These are phyloP conservation scores for Vicia faba DNA, from an alignment of 306 rosid species.

Conservation along the genomic window DNA sequence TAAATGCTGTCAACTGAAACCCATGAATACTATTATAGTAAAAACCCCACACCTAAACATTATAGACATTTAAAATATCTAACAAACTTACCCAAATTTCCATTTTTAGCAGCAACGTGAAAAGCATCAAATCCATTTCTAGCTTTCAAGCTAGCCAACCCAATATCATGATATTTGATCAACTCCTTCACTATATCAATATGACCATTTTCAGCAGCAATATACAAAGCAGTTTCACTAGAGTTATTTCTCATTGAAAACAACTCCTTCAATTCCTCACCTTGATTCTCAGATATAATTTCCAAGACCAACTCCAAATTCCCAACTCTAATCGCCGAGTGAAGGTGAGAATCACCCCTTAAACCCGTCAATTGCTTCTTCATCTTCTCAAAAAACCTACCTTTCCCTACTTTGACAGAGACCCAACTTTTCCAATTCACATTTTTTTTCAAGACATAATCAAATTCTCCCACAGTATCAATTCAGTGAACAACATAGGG, in stretches of 20 bases:
- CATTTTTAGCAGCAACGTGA: conserved; percentile 80
- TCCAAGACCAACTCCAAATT: conserved; percentile 53
- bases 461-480: conserved; percentile 30
- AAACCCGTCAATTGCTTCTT: conserved; percentile 60
- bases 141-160: conserved; percentile 62
- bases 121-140: conserved; percentile 75
- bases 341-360: conserved; percentile 60
- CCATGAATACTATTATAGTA: not conserved
- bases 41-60: conserved; percentile 6
- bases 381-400: conserved; percentile 46
- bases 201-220: conserved; percentile 62
- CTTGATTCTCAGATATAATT: conserved; percentile 52
- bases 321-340: conserved; percentile 61
- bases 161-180: conserved; percentile 54
- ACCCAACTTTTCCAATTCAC: conserved; percentile 30
- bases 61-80: conserved; percentile 13
- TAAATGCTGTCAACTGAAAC: not conserved
- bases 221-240: conserved; percentile 67
- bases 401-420: conserved; percentile 37
- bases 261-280: conserved; percentile 56
- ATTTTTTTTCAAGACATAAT: conserved; percentile 32
- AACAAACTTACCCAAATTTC: conserved; percentile 57
- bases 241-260: conserved; percentile 58
- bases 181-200: conserved; percentile 60
- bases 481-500: not conserved